Percentiles rank a stretch among this genome's conserved stretches.
Conservation (phyloP, 306 rosid genomes). For the Vicia villosa region DNA sequence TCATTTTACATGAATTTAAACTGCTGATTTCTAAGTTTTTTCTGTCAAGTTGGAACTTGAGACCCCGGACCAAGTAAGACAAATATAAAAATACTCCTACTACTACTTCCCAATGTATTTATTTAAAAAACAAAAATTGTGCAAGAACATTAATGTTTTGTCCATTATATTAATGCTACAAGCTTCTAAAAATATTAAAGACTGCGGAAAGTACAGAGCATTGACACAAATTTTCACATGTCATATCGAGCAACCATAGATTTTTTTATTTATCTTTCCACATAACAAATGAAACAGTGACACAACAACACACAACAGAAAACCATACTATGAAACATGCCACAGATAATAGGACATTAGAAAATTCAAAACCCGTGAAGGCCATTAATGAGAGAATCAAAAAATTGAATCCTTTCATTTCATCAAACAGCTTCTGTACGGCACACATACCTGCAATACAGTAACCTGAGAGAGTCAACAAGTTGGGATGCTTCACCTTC, state of each 20-base stretch:
- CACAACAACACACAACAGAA: constrained; percentile 18
- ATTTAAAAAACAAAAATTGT: not conserved
- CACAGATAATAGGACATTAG: constrained; percentile 24
- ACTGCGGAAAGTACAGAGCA: constrained; percentile 22
- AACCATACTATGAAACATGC: constrained; percentile 29
- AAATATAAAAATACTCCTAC: not conserved
- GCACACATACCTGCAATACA: constrained; percentile 86
- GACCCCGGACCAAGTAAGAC: not conserved
- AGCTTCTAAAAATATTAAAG: not conserved
- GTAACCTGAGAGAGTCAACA: constrained; percentile 86
- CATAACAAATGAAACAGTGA: constrained; percentile 21
- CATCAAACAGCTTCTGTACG: not conserved
- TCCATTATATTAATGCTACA: not conserved
- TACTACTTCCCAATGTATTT: not conserved
- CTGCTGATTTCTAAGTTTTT: not conserved
- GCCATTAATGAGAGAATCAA: constrained; percentile 31
- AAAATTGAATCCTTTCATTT: constrained; percentile 5
- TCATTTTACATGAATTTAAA: not conserved
- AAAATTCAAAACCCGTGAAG: constrained; percentile 51
- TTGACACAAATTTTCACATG: constrained; percentile 32
- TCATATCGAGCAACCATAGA: constrained; percentile 26
- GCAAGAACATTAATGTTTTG: not conserved
- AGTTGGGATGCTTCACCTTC: constrained; percentile 73
- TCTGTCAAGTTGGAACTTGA: no score
- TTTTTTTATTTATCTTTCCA: constrained; percentile 12